A percentile compares a stretch with the other conserved stretches of the same genome.
These are phyloP conservation scores for Ceratopteris richardii DNA, from an alignment of 75 land plant species.

Conservation along the genomic window DNA sequence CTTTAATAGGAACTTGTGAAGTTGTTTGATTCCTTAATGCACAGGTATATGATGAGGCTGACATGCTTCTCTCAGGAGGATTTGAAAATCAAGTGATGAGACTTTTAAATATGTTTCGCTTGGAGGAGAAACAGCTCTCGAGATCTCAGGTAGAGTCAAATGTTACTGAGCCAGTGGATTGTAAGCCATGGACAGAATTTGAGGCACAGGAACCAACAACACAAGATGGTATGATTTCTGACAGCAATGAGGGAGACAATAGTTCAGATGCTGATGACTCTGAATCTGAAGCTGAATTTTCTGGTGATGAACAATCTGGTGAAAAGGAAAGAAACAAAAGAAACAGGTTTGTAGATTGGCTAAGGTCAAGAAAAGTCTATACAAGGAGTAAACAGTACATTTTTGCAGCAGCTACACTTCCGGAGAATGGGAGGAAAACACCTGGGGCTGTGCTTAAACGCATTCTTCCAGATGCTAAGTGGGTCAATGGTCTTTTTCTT, in stretches of 20 bases:
- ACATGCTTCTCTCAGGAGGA: conserved; percentile 88
- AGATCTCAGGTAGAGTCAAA: conserved; percentile 18
- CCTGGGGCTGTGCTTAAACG: conserved; percentile 75
- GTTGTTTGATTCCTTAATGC: not conserved
- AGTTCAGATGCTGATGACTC: not conserved
- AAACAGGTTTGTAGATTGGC: conserved; percentile 39
- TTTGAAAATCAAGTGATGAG: conserved; percentile 75
- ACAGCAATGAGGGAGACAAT: conserved; percentile 13
- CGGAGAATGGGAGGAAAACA: conserved; percentile 77
- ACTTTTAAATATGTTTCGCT: conserved; percentile 75
- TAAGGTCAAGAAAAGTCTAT: conserved; percentile 56
- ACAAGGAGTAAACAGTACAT: conserved; percentile 89
- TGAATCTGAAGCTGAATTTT: conserved; percentile 12
- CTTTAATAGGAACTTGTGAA: not conserved
- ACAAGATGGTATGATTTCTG: conserved; percentile 17
- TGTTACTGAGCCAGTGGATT: not conserved
- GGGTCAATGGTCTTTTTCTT: conserved; percentile 83
- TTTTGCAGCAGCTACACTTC: conserved; percentile 96
- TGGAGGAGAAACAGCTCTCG: conserved; percentile 71
- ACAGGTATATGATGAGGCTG: conserved; percentile 98
- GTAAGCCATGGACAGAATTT: conserved; percentile 14
- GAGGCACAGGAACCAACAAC: conserved; percentile 15
- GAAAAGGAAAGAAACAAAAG: conserved; percentile 11
- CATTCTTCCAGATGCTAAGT: conserved; percentile 73
- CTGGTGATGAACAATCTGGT: conserved; percentile 6